Percentiles rank a stretch among this genome's conserved stretches.
phyloP scores from a whole-genome alignment of 495 filamentous ascomycete species.

The Xylaria sp. region DNA sequence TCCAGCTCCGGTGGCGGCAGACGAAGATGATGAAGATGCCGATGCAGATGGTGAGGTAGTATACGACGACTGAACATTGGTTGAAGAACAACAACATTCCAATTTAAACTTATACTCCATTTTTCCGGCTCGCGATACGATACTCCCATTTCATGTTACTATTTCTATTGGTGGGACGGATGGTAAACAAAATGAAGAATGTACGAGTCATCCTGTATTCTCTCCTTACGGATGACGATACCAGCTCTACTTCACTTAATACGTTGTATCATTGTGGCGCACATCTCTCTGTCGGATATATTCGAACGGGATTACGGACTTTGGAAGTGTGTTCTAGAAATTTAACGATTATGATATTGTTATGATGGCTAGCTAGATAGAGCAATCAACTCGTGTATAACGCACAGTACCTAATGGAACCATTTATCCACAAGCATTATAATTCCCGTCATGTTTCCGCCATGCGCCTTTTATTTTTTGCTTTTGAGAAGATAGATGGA shows the following conservation, averaged over 20 bases:
- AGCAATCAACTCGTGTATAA: conserved; percentile 8
- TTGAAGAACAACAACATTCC: not conserved
- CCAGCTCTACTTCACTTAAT: not conserved
- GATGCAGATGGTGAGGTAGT: conserved; percentile 41
- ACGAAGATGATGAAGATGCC: conserved; percentile 37
- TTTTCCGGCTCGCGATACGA: not conserved
- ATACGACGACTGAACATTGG: conserved; percentile 31
- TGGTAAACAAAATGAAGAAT: conserved; percentile 17
- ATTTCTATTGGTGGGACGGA: conserved; percentile 9
- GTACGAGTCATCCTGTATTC: not conserved
- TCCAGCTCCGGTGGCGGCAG: not conserved
- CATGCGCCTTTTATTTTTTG: not conserved
- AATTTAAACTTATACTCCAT: conserved; percentile 7
- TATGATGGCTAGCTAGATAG: conserved; percentile 12
- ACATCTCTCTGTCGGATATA: not conserved
- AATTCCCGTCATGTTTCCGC: not conserved
- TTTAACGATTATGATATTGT: conserved; percentile 16
- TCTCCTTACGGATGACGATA: not conserved
- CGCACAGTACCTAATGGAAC: not conserved
- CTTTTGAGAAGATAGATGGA: not conserved
- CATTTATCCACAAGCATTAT: not conserved
- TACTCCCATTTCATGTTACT: conserved; percentile 20
- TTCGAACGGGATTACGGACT: not conserved
- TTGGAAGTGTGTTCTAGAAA: not conserved
- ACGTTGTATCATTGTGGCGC: conserved; percentile 10